Evolutionary conservation across 208 protist genomes (phyloP), one percentile per base, ranked within the genome.

Genomic region (Trypanosoma mega): DNA sequence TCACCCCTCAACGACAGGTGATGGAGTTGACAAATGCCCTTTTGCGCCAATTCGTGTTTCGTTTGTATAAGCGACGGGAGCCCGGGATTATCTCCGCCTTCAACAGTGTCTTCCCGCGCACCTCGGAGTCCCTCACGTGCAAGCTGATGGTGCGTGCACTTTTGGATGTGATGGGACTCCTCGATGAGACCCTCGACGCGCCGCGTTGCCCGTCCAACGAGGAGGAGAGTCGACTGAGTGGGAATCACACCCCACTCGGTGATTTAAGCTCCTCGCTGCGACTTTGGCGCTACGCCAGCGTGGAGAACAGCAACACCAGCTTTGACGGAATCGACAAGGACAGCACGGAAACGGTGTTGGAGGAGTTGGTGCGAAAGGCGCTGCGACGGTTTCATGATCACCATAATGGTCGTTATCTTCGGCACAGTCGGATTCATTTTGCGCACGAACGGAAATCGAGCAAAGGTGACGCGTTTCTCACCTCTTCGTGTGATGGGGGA

Each of bases 21-120:
- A 45, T 29, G 44, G 53, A 68, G 51, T 24, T 68, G 20, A 44
- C 63, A 4, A 68, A 68, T 55, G 63, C 63, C 0, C 27, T 68
- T 21, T 36, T 68, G 18, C 50, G 63, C 12, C 63, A 68, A 31
- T 68, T 68, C 29, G 34, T 33, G 1, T 62, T 68, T 20, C 63
- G 63, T 31, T 34, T 26, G 34, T 65, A 65, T 39, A 54, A 21
- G 6, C 41, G 14, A 27, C 36, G 47, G 1, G 27, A 11, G 1
- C 49, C 59, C 1, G 59, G 56, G 9, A 39, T 65, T n/a, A 30
- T 65, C 12, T 27, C 34, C 14, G 49, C 59, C 9, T 65, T 65
- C 33, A 65, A 65, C 20, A 54, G 36, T 20, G 59, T 49, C n/a
- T 65, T 65, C 24, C 59, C 59, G 27, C 31, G 59, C 0, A 56